A percentile compares a stretch with the other conserved stretches of the same genome.
Evolutionary conservation across 768 basidiomycete species (phyloP).

Genomic region (Collybia mongolica): DNA sequence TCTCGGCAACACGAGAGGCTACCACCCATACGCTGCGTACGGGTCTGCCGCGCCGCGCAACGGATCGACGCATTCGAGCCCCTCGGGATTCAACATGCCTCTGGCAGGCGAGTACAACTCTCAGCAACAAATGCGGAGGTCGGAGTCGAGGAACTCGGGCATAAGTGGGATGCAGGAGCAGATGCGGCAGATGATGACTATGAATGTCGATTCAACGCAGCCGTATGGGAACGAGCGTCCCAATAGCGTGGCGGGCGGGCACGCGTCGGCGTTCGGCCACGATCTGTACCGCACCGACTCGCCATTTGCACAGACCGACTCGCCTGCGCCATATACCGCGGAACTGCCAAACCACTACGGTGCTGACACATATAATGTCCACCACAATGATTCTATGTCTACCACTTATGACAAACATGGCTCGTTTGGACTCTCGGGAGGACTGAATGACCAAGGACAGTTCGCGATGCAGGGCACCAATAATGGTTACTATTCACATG

Average conservation of each 20-base stretch:
- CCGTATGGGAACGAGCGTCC: slow-evolving; percentile 2
- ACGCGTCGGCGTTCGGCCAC: slow-evolving; percentile 21
- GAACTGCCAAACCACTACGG: slow-evolving; percentile 30
- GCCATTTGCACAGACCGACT: slow-evolving; percentile 38
- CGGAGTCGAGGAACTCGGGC: slow-evolving; percentile 41
- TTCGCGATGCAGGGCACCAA: slow-evolving; percentile 15
- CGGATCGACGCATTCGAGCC: slow-evolving; percentile 45
- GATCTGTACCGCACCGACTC: slow-evolving; percentile 41
- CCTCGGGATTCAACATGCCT: slow-evolving; percentile 38
- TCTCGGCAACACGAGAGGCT: slow-evolving; percentile 40
- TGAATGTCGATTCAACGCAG: slow-evolving; percentile 26
- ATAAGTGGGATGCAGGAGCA: slow-evolving; percentile 39
- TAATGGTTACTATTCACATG: slow-evolving; percentile 13
- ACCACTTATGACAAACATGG: slow-evolving; percentile 2
- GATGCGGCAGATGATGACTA: slow-evolving; percentile 43
- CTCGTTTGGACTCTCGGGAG: slow-evolving; percentile 9
- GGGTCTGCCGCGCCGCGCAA: slow-evolving; percentile 32
- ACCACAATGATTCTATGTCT: background rate
- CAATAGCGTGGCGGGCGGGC: slow-evolving; percentile 5
- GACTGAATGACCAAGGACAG: slow-evolving; percentile 12
- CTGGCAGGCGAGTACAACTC: slow-evolving; percentile 31
- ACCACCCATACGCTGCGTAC: slow-evolving; percentile 56
- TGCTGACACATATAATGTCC: slow-evolving; percentile 17
- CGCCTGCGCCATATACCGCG: slow-evolving; percentile 33
- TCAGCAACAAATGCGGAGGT: slow-evolving; percentile 24